Evolutionary conservation across 2,329 filamentous ascomycete genomes (phyloP), one percentile per base, ranked within the genome.

Genomic region (Emericellopsis atlantica): DNA sequence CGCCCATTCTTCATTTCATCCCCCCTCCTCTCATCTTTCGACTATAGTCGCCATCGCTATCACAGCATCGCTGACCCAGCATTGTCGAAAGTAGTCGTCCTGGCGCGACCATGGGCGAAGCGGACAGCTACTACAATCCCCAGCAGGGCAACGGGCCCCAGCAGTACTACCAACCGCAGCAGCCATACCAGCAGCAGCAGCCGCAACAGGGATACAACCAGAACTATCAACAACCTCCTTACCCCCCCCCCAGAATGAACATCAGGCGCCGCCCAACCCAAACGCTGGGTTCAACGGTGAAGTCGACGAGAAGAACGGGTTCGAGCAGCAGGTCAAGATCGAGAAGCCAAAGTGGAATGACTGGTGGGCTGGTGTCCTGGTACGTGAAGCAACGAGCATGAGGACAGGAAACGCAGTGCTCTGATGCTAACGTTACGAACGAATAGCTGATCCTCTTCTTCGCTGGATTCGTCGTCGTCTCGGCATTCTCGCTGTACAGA

Each of bases 291-390:
- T 60, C 48, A 54, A 62, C 40, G 49, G 55, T 26, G 55, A 60
- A 34, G 58, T 58, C 24, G 54, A 55, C 40, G 67, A 72, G 46
- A 75, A 75, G 54, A 64, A 65, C 29, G 64, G 64, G 24, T 95
- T 93, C 55, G 78, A 90, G 16, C 74, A 95, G 54, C 76, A 79
- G 2, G 95, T 96, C 69, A 81, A 81, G 60, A 61, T 95, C 40
- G 75, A 85, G 40, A 79, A 68, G 47, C 87, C 87, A n/a, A 93
- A 90, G 59, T 95, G 74, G 64, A 86, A 95, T 53, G 90, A 96
- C 57, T 56, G 84, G 22, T 95, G 89, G 90, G 89, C 89, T 4
- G 88, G 83, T 4, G 64, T 93, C 33, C 65, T 95, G 54, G 80
- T 84, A 58, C 14, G 69, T 58, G 23, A 15, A 16, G n/a, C 21